Conservation (phyloP, 177 flowering plant genomes). For the Vitis hybrid region DNA sequence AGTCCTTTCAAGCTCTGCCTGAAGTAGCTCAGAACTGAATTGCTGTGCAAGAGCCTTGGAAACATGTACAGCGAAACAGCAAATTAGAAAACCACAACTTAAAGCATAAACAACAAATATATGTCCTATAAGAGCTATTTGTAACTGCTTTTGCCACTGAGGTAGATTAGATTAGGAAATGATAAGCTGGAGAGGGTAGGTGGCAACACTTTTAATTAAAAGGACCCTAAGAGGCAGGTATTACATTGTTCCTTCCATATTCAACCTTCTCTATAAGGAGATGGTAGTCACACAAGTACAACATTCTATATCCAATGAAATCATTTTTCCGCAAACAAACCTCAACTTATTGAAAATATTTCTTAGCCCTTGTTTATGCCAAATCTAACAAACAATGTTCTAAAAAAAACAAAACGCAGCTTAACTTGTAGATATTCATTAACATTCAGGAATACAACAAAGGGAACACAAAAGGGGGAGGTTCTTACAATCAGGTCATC, state of each 20-base stretch:
- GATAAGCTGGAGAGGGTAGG: neutral
- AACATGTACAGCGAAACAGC: neutral
- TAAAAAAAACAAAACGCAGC: no score
- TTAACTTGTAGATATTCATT: neutral
- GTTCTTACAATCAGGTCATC: constrained; percentile 91
- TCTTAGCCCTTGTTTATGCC: no score
- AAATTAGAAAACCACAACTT: neutral
- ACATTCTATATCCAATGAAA: no score
- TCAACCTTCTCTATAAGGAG: no score
- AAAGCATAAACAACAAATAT: neutral
- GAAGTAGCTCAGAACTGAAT: constrained; percentile 82
- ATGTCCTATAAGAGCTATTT: neutral
- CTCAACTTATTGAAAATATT: no score
- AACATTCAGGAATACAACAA: neutral
- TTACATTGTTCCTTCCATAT: no score
- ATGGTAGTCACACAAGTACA: no score
- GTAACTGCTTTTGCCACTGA: neutral
- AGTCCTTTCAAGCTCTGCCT: constrained; percentile 86
- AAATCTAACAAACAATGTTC: no score
- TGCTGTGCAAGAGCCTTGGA: constrained; percentile 93
- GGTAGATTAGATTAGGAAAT: no score
- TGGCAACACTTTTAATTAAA: no score
- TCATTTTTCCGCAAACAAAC: no score
- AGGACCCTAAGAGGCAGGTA: no score
- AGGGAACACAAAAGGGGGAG: neutral